Evolutionary conservation across 2,329 filamentous ascomycete genomes (phyloP), one percentile per base, ranked within the genome.

Genomic region (Penicillium janthinellum): DNA sequence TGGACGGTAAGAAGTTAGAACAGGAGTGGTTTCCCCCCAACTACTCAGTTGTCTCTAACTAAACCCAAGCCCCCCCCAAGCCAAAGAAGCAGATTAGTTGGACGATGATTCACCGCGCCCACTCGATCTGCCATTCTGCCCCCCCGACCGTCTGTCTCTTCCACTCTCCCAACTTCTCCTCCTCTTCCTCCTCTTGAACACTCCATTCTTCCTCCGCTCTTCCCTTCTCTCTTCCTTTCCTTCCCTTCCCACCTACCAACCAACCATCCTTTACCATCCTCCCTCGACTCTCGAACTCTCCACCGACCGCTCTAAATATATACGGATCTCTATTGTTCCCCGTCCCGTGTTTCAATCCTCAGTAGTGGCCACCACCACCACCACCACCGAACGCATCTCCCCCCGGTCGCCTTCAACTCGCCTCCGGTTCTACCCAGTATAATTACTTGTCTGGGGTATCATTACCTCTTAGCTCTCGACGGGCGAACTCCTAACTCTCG

Each of bases 161-260:
- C 31, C 28, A 7, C 28, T 31, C 47, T 41, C 42, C 54, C 42
- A 22, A 28, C 44, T 39, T 52, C 54, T 56, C 51, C 44, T 39
- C 28, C 35, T 52, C 41, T 17, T 57, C 45, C 17, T 56, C 44
- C 20, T 49, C 57, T 41, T 31, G 31, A 10, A 31, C 31, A 50
- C 59, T 64, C 63, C 58, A 56, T 51, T 67, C 70, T 58, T 60
- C 63, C 59, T 59, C 66, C 58, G 54, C 57, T 50, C 52, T 63
- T 59, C 63, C 56, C 58, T 49, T 57, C 64, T 52, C 56, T 57
- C 39, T 58, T 41, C 56, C 44, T 61, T 55, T 57, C 49, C 59
- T 58, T 56, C 56, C 49, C 28, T 17, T 38, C 20, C 49, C 4
- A 6, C 2, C 44, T 7, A 45, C 42, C 15, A 45, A 8, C 14